Evolutionary conservation across 257 asterid genomes (phyloP), one percentile per base, ranked within the genome.

Genomic region (Misopates orontium): DNA sequence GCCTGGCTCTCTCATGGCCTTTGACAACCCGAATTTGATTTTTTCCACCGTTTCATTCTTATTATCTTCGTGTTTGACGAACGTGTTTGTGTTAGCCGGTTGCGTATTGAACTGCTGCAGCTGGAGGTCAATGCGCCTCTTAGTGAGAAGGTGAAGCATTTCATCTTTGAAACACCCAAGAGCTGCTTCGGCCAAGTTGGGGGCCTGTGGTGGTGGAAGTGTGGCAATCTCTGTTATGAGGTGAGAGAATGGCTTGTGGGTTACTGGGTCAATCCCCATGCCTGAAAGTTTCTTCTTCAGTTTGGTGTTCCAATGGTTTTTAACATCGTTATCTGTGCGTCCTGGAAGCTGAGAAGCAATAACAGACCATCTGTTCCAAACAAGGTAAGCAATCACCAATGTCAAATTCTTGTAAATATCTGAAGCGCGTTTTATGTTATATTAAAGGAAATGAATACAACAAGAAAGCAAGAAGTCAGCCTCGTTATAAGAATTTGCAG

Each of bases 161-260:
- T 92, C 98, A 61, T 92, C 97, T 73, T 92, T 92, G 88, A 92
- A 89, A 78, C 97, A 92, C 18, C 98, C 97, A 0, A 92, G 82
- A 18, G 97, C 95, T 1, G 98, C 97, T 69, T 92, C 98, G 0
- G 98, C 98, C 70, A 92, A 57, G 64, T 81, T 90, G 7, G 97
- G 97, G 8, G 88, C 97, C 74, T 89, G 97, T 15, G 88, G 96
- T 0, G 93, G 98, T 1, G 95, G 83, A 36, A 92, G 85, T 17
- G 95, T 89, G 50, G 98, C 98, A 14, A 92, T 92, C 79, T 92
- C 97, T 0, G 90, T 71, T 21, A 92, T 89, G 19, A 92, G 94
- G 82, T 89, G 95, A 16, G 97, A 92, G 66, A 92, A 83, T 8
- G 98, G 96, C 75, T 92, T 92, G 91, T 92, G 98, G 8, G 98